Evolutionary conservation across 257 asterid genomes (phyloP).

Genomic region (Penstemon eatonii): DNA sequence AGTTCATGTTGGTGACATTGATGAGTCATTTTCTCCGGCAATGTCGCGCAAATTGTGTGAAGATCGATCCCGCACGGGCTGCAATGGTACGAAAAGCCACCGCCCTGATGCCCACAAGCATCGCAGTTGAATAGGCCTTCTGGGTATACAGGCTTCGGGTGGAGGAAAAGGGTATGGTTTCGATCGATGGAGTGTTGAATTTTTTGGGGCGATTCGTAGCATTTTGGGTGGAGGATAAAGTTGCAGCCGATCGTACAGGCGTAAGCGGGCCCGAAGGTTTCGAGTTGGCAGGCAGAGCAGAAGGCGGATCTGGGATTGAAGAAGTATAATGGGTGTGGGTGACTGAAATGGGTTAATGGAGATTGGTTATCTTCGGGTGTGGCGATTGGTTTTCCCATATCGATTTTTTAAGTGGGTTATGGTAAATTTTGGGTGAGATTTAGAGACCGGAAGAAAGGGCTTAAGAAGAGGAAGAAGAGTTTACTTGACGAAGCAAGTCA

Average conservation of each 20-base stretch:
- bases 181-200: conserved; percentile 56
- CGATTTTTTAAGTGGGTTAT: too few relatives aligned
- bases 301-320: conserved; percentile 15
- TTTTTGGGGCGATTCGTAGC: conserved; percentile 51
- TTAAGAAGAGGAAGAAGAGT: too few relatives aligned
- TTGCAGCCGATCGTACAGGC: conserved; percentile 43
- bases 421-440: too few relatives aligned
- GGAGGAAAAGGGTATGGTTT: conserved; percentile 41
- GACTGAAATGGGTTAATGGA: conserved; percentile 44
- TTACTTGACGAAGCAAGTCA: too few relatives aligned
- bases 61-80: conserved; percentile 45
- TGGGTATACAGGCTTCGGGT: conserved; percentile 41
- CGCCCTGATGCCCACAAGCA: conserved; percentile 42
- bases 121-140: conserved; percentile 47
- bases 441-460: too few relatives aligned
- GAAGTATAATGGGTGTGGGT: conserved; percentile 42
- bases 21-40: conserved; percentile 36
- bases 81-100: conserved; percentile 57
- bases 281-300: conserved; percentile 59
- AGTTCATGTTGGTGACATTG: conserved; percentile 46
- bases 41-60: conserved; percentile 49
- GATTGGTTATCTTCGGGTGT: too few relatives aligned
- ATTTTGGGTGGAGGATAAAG: conserved; percentile 50
- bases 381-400: too few relatives aligned
- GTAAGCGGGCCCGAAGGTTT: conserved; percentile 39